These are phyloP conservation scores for Entelexis sorbosivorans DNA, from an alignment of 1,139 yeast genomes.

Conservation along the genomic window DNA sequence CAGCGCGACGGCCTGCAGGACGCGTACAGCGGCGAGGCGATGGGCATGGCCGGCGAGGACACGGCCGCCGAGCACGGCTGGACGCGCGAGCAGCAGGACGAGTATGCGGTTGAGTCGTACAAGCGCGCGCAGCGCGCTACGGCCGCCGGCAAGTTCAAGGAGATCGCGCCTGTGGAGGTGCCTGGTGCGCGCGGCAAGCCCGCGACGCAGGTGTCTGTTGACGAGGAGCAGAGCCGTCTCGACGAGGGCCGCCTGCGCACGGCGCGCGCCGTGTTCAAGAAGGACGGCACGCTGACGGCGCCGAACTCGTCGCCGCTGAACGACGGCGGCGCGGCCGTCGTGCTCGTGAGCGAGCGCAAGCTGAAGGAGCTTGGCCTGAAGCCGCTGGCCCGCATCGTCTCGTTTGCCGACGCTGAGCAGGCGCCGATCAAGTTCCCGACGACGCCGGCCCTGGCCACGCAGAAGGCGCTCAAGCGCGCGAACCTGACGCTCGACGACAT, in stretches of 20 bases:
- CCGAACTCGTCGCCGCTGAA: slow-evolving; percentile 92
- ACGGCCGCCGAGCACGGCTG: slow-evolving; percentile 67
- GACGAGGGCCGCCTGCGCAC: slow-evolving; percentile 61
- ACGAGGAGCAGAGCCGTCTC: slow-evolving; percentile 69
- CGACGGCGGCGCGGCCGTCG: slow-evolving; percentile 94
- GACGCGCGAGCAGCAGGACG: slow-evolving; percentile 68
- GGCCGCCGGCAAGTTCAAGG: slow-evolving; percentile 68
- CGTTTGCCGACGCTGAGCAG: slow-evolving; percentile 98
- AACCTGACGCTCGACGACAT: slow-evolving; percentile 49
- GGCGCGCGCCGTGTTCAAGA: slow-evolving; percentile 89
- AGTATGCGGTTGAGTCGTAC: slow-evolving; percentile 78
- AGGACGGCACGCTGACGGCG: slow-evolving; percentile 91
- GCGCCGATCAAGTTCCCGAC: slow-evolving; percentile 88
- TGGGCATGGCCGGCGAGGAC: slow-evolving; percentile 96
- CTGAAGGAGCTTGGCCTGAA: slow-evolving; percentile 71
- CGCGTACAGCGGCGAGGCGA: slow-evolving; percentile 72
- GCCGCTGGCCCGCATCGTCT: slow-evolving; percentile 77
- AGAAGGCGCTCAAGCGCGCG: slow-evolving; percentile 90
- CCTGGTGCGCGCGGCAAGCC: slow-evolving; percentile 93
- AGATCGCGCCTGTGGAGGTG: slow-evolving; percentile 76
- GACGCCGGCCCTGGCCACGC: slow-evolving; percentile 87
- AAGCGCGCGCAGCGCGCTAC: slow-evolving; percentile 72
- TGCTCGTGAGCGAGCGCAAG: slow-evolving; percentile 73
- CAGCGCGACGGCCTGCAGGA: slow-evolving; percentile 87
- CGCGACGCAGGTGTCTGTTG: slow-evolving; percentile 55